Evolutionary conservation across 352 stramenopile species (phyloP), one percentile per base, ranked within the genome.

Genomic region (Phytophthora melonis): DNA sequence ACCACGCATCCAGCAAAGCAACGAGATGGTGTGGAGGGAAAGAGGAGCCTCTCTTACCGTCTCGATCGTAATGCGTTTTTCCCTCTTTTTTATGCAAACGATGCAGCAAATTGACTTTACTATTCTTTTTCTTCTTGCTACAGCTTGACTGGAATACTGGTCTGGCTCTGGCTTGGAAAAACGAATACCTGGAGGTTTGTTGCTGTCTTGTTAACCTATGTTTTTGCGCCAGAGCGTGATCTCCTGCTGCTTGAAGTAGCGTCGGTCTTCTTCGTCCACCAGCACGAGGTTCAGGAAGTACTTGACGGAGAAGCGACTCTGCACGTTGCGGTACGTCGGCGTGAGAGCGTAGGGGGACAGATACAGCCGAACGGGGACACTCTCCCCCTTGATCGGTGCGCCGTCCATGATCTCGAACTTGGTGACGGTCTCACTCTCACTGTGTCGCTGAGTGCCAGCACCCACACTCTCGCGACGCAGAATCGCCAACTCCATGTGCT

Each of bases 361-460:
- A 72, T 98, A 99, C 30, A 99, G 79, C 11, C 98, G 94, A 43
- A 99, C 93, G 5, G 98, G 98, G 72, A 99, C 98, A 18, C 92
- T 93, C 77, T 99, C 98, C 27, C 89, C 96, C 60, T 99, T 98
- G 41, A 99, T 91, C 0, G 98, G 98, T 30, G 96, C 96, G 54
- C 98, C 98, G 77, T 99, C 98, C 98, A 99, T 99, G 79, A 99
- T 98, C 81, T 99, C 98, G 80, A 98, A 99, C 76, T 99, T 99
- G 7, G 96, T 92, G 45, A 99, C 75, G 4, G 96, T 99, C 74
- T 99, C 97, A 47, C 90, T 99, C 70, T 99, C 98, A 25, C 91
- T 99, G 64, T 97, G 86, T 68, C 88, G 84, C 39, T 97, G 93
- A 2, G 78, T 68, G 0, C 86, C 88, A 11, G 75, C 47, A 9